phyloP scores from a whole-genome alignment of 2,329 filamentous ascomycete species.

The Aspergillus felis region DNA sequence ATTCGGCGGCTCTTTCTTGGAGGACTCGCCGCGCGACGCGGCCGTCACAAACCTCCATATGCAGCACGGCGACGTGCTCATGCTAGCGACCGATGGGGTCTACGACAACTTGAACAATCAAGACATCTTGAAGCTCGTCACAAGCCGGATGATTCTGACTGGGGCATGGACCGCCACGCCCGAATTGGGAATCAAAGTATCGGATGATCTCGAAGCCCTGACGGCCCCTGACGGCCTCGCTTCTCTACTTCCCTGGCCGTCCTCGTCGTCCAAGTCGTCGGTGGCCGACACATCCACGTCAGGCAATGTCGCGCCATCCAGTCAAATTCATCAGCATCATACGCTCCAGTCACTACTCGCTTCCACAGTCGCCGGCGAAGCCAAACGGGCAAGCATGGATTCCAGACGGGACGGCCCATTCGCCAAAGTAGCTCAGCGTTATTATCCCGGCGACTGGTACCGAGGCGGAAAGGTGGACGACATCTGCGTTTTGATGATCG shows the following conservation, averaged over 20 bases:
- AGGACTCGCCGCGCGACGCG: conserved; percentile 80
- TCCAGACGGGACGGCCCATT: conserved; percentile 84
- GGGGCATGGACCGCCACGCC: conserved; percentile 69
- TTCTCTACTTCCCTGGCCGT: conserved; percentile 13
- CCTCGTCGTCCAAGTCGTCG: neutral
- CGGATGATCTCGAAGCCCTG: conserved; percentile 54
- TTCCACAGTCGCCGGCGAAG: conserved; percentile 71
- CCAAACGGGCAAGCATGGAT: conserved; percentile 80
- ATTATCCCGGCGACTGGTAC: conserved; percentile 82
- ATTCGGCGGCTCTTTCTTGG: conserved; percentile 77
- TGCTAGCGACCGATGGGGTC: conserved; percentile 91
- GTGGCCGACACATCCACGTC: conserved; percentile 1
- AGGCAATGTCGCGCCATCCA: conserved; percentile 9
- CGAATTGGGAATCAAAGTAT: conserved; percentile 59
- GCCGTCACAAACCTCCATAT: conserved; percentile 72
- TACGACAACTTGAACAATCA: conserved; percentile 94
- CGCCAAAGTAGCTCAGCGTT: conserved; percentile 85
- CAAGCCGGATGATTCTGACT: conserved; percentile 66
- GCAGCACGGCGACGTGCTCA: conserved; percentile 85
- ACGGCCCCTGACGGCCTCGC: conserved; percentile 47
- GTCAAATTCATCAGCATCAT: conserved; percentile 9
- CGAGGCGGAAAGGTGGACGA: conserved; percentile 93
- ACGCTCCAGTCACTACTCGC: conserved; percentile 77
- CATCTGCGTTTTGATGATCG: conserved; percentile 78
- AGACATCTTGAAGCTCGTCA: conserved; percentile 78